Evolutionary conservation across 1,139 yeast species (phyloP), one percentile per base, ranked within the genome.

Genomic region (Geotrichum citri-aurantii): DNA sequence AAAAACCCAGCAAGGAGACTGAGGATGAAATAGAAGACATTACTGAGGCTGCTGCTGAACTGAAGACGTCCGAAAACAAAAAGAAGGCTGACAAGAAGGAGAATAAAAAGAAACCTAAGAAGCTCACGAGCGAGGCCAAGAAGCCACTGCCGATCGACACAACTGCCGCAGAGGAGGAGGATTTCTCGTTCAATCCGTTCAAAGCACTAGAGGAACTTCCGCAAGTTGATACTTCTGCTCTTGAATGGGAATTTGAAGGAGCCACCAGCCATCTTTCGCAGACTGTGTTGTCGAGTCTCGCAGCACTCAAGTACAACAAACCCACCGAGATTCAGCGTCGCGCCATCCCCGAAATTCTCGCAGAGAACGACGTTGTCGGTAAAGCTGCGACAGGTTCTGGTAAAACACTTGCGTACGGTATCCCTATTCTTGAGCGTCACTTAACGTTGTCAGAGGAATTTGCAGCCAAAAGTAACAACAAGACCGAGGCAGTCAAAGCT

Each of bases 301-400:
- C 78, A 1, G 76, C 77, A 21, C 72, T 85, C n/a, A 81, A 81
- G 0, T 93, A 87, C 71, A 68, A 65, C 1, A 74, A 77, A 40
- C 98, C 99, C 10, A 92, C 98, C 0, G 88, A 85, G 33, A 91
- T 93, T 68, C 99, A 93, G 73, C 78, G 77, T 62, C 76, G 76
- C 61, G 78, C 93, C n/a, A 85, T 93, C 57, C 97, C 98, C 1
- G 70, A 79, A 37, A 90, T 95, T 2, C 64, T 88, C 14, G 76
- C 78, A 42, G 95, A 93, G 5, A 79, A 79, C 54, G 98, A 93
- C 72, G 82, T 93, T 10, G 83, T 95, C 64, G 99, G 99, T 59
- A 95, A 93, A 69, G 99, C 99, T 11, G 86, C 95, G 8, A 95
- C 99, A 0, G 99, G 99, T 71, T 90, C 97, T 0, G 99, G 99